phyloP scores from a whole-genome alignment of 192 early-diverging fungal genomes.

The Jimgerdemannia flammicorona region DNA sequence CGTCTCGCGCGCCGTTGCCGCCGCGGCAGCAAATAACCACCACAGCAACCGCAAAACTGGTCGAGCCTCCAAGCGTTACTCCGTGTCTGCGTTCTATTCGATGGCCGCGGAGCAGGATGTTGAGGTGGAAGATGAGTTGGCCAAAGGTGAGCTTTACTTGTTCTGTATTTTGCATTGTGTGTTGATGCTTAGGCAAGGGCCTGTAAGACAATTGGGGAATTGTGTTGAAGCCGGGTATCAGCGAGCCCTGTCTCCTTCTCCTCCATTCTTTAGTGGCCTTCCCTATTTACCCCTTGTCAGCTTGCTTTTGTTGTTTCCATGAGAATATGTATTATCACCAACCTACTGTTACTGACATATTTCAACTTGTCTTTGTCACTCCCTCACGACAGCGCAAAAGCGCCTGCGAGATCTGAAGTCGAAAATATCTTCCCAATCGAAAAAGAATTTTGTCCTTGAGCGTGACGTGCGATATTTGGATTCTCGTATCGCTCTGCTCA shows the following conservation, averaged over 20 bases:
- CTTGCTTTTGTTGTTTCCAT: too few species aligned
- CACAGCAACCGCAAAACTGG: slow-evolving; percentile 19
- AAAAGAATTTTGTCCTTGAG: slow-evolving; percentile 95
- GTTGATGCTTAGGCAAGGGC: too few species aligned
- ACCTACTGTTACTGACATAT: neutral
- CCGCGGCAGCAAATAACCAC: slow-evolving; percentile 31
- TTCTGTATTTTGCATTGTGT: too few species aligned
- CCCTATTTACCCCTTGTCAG: too few species aligned
- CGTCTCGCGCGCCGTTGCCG: slow-evolving; percentile 34
- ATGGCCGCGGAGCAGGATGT: slow-evolving; percentile 92
- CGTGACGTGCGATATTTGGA: slow-evolving; percentile 93
- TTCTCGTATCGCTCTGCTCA: slow-evolving; percentile 87
- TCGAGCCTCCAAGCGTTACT: slow-evolving; percentile 58
- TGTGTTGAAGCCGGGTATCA: too few species aligned
- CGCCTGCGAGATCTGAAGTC: slow-evolving; percentile 83
- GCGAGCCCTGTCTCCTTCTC: too few species aligned
- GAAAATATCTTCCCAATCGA: slow-evolving; percentile 91
- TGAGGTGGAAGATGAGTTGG: slow-evolving; percentile 93
- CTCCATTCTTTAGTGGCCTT: too few species aligned
- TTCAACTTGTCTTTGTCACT: neutral
- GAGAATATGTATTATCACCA: neutral
- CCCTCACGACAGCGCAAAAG: slow-evolving; percentile 63
- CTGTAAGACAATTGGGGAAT: too few species aligned
- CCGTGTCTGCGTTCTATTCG: slow-evolving; percentile 71
- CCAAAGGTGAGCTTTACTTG: slow-evolving; percentile 59